Percentiles rank a stretch among this genome's conserved stretches.
phyloP scores from a whole-genome alignment of 2,329 filamentous ascomycete species.

The Lasiodiplodia citricola region DNA sequence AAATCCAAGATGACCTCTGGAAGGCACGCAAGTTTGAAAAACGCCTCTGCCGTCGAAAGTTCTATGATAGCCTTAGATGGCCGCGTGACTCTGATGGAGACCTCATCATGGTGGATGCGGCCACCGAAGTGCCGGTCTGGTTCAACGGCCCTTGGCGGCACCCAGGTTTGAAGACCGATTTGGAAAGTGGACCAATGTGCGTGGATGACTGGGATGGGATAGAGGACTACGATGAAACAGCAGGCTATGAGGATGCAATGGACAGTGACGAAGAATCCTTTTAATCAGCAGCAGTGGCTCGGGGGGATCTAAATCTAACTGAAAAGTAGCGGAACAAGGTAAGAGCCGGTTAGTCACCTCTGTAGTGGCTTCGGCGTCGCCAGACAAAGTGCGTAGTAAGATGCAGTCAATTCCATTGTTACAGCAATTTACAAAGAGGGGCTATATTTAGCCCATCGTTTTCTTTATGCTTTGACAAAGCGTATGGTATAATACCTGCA shows the following conservation, averaged over 20 bases:
- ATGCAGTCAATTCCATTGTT: neutral
- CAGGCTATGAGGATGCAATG: too few species aligned
- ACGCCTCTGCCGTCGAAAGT: neutral
- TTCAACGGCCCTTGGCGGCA: neutral
- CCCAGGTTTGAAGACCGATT: neutral
- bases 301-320: too few species aligned
- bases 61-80: neutral
- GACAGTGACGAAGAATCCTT: too few species aligned
- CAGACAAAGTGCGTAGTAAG: too few species aligned
- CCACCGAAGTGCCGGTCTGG: neutral
- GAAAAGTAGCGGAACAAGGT: too few species aligned
- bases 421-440: neutral
- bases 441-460: neutral
- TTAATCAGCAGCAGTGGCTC: too few species aligned
- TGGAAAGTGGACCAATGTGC: neutral
- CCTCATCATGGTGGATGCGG: neutral
- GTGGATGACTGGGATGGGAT: neutral
- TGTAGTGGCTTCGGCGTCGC: too few species aligned
- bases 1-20: neutral
- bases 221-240: too few species aligned
- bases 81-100: neutral
- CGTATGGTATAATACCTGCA: neutral
- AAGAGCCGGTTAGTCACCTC: too few species aligned
- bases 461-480: neutral
- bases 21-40: neutral